Conservation (phyloP, 2,329 filamentous ascomycete species). For the Talaromyces rugulosus region DNA sequence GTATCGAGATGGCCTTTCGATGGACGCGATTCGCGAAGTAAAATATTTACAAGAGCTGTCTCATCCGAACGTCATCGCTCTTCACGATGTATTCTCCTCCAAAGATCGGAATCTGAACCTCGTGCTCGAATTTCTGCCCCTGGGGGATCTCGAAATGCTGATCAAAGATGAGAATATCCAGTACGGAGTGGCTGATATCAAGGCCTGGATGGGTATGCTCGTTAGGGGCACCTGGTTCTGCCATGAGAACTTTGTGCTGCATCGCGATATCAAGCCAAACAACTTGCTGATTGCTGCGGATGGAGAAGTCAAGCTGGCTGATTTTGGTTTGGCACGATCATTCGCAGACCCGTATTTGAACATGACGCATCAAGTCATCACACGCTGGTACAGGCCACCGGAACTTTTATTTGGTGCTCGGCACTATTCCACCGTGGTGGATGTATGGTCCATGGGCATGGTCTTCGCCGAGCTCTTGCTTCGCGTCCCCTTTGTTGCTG, state of each 20-base stretch:
- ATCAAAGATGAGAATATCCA: conserved; percentile 80
- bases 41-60: conserved; percentile 91
- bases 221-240: conserved; percentile 90
- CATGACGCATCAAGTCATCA: conserved; percentile 96
- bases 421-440: conserved; percentile 85
- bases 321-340: conserved; percentile 89
- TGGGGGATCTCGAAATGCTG: conserved; percentile 92
- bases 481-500: conserved; percentile 76
- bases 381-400: conserved; percentile 91
- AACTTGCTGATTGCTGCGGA: conserved; percentile 92
- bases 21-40: conserved; percentile 92
- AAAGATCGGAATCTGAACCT: conserved; percentile 96
- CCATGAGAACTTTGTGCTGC: conserved; percentile 87
- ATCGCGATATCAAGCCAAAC: conserved; percentile 98
- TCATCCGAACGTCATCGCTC: conserved; percentile 91
- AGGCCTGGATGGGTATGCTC: conserved; percentile 99
- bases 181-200: conserved; percentile 87
- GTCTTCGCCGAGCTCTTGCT: conserved; percentile 90
- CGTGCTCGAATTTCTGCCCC: conserved; percentile 86
- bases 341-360: conserved; percentile 82
- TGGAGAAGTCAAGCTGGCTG: conserved; percentile 89
- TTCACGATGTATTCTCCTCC: conserved; percentile 88
- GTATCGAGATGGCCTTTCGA: conserved; percentile 85
- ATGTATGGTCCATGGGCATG: conserved; percentile 89
- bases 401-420: conserved; percentile 88